These are phyloP conservation scores for Penicillium sp. DNA, from an alignment of 2,329 filamentous ascomycete species.

Conservation along the genomic window DNA sequence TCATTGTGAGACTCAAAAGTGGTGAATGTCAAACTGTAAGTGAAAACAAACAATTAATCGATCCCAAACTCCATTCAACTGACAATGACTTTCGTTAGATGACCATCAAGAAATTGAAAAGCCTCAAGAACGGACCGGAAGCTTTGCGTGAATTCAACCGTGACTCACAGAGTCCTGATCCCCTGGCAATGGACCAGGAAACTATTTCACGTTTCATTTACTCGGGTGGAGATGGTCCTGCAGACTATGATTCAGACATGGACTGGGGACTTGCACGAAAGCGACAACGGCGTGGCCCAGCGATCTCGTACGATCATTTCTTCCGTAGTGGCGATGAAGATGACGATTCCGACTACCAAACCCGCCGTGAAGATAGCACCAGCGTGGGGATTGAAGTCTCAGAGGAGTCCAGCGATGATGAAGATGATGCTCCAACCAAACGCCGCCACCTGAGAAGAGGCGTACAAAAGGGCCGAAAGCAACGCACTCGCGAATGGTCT, in stretches of 20 bases:
- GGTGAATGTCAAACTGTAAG: constrained; percentile 39
- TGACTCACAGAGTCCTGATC: constrained; percentile 13
- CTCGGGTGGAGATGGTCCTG: constrained; percentile 12
- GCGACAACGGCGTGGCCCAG: background rate
- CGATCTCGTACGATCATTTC: constrained; percentile 1
- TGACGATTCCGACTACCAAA: background rate
- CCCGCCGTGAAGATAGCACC: no score
- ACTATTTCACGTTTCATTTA: background rate
- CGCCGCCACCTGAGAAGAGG: background rate
- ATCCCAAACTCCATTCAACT: constrained; percentile 12
- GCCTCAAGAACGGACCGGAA: constrained; percentile 29
- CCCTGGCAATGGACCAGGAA: background rate
- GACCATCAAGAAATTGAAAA: constrained; percentile 26
- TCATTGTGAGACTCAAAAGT: constrained; percentile 38
- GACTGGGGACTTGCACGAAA: background rate
- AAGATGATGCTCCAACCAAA: background rate
- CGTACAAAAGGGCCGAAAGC: background rate
- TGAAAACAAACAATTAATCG: constrained; percentile 2
- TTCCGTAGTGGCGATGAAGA: background rate
- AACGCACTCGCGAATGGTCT: background rate
- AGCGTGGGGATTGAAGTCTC: background rate
- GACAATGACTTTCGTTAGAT: constrained; percentile 25
- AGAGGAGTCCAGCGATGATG: background rate
- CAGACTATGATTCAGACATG: constrained; percentile 4
- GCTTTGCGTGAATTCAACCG: constrained; percentile 18